Conservation (phyloP, 257 asterid genomes). For the Solanum pinnatisectum region DNA sequence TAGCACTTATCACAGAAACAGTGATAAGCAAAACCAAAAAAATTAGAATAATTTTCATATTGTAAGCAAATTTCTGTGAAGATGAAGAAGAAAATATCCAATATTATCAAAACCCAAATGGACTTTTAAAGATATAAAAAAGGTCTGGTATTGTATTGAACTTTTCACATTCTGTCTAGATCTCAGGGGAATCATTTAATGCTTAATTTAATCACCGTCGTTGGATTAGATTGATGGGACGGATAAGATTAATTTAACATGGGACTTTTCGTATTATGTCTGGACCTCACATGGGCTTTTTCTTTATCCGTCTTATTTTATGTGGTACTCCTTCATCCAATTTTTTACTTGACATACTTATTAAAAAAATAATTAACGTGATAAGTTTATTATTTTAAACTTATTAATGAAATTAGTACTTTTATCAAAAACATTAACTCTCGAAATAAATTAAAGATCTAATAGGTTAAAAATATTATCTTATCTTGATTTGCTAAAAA, state of each 20-base stretch:
- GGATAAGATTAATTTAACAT: neutral
- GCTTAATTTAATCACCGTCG: neutral
- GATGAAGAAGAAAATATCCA: neutral
- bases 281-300: neutral
- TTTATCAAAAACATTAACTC: no score
- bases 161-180: neutral
- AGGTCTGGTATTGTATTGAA: neutral
- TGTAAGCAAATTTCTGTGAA: neutral
- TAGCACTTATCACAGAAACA: neutral
- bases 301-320: accelerated
- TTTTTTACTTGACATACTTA: no score
- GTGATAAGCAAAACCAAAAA: neutral
- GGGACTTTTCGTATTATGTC: neutral
- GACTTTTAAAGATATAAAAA: neutral
- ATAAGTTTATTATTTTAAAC: no score
- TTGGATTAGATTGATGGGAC: neutral
- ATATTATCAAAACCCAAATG: neutral
- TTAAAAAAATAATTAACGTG: no score
- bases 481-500: no score
- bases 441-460: no score
- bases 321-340: neutral
- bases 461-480: no score
- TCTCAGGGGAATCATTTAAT: neutral
- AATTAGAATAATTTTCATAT: neutral
- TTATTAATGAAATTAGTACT: no score